phyloP scores from a whole-genome alignment of 2,329 filamentous ascomycete species.

The Phaeoacremonium minimum region DNA sequence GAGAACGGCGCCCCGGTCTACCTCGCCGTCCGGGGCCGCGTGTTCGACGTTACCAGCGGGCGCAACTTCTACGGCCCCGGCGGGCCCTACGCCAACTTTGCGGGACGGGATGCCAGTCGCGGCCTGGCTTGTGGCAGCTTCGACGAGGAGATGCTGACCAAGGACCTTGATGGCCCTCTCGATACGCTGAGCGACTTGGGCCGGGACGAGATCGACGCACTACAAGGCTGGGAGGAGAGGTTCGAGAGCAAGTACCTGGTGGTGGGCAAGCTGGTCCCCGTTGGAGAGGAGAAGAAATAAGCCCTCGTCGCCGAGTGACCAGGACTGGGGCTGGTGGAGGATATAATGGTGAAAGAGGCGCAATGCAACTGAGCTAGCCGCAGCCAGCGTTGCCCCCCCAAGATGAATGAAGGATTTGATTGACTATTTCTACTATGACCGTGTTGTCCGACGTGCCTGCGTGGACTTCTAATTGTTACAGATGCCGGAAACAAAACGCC shows the following conservation, averaged over 20 bases:
- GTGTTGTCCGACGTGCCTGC: no score
- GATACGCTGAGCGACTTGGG: conserved; percentile 71
- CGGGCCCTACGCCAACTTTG: conserved; percentile 94
- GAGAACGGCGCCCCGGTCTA: conserved; percentile 70
- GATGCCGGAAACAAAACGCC: no score
- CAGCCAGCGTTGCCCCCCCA: no score
- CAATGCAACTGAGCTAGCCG: no score
- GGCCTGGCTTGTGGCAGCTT: conserved; percentile 90
- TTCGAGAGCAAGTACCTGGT: conserved; percentile 93
- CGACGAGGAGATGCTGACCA: conserved; percentile 90
- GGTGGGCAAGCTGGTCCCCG: conserved; percentile 77
- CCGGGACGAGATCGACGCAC: conserved; percentile 72
- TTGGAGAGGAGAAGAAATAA: conserved; percentile 29
- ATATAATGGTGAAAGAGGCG: no score
- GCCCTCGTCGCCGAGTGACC: no score
- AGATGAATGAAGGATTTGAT: no score
- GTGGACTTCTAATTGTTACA: no score
- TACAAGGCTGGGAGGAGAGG: conserved; percentile 88
- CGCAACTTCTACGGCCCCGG: conserved; percentile 95
- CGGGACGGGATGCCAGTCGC: conserved; percentile 82
- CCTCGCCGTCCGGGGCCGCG: conserved; percentile 82
- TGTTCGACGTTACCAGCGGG: conserved; percentile 86
- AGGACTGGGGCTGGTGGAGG: no score
- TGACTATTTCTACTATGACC: no score
- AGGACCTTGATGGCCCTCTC: conserved; percentile 79